phyloP scores from a whole-genome alignment of 768 basidiomycete species.

The Melanogaster broomeanus region DNA sequence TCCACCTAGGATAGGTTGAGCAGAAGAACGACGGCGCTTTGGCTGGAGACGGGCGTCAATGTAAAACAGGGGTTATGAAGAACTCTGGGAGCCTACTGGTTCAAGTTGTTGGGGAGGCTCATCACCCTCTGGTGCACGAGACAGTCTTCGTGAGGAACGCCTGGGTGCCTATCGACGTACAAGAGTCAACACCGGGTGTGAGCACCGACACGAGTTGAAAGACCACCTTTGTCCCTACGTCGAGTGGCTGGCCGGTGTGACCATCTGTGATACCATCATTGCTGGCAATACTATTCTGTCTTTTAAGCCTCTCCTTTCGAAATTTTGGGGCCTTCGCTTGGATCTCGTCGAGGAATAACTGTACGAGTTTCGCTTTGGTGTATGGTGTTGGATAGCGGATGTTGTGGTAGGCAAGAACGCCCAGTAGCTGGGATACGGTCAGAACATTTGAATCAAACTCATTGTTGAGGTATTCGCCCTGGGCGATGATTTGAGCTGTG shows the following conservation, averaged over 20 bases:
- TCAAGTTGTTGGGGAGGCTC: constrained; percentile 48
- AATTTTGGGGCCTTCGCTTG: constrained; percentile 57
- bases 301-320: constrained; percentile 64
- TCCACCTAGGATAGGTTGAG: constrained; percentile 67
- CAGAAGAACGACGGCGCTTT: constrained; percentile 81
- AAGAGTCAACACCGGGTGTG: constrained; percentile 9
- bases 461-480: constrained; percentile 77
- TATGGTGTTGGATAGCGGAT: constrained; percentile 72
- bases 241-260: constrained; percentile 71
- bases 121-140: constrained; percentile 52
- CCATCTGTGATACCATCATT: constrained; percentile 85
- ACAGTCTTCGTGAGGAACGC: constrained; percentile 66
- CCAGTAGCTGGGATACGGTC: constrained; percentile 81
- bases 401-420: constrained; percentile 76
- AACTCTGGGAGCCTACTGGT: constrained; percentile 46
- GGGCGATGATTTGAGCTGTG: constrained; percentile 70
- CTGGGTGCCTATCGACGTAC: constrained; percentile 31
- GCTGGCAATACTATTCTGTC: constrained; percentile 70
- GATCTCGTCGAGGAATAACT: constrained; percentile 78
- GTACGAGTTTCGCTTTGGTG: constrained; percentile 75
- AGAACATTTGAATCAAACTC: constrained; percentile 74
- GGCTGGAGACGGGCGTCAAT: constrained; percentile 43
- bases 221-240: constrained; percentile 46
- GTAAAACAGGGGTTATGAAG: constrained; percentile 5
- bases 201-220: background rate